These are phyloP conservation scores for Myriosclerotinia curreyana DNA, from an alignment of 2,329 filamentous ascomycete species.

Conservation along the genomic window DNA sequence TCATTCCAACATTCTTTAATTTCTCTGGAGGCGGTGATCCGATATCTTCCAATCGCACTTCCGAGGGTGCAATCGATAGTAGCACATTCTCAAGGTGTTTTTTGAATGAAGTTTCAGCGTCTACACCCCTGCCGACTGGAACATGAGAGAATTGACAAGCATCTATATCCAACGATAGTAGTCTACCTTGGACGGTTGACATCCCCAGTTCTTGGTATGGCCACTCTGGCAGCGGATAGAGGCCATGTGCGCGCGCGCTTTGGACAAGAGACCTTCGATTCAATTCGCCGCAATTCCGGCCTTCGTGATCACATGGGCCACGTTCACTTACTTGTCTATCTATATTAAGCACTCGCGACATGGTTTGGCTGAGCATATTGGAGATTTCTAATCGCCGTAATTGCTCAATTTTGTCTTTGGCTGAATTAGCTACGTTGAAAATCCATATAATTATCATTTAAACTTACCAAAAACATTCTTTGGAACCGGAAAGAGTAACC, in stretches of 20 bases:
- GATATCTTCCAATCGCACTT: no score
- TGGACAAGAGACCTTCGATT: background rate
- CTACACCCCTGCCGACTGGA: no score
- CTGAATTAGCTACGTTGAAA: background rate
- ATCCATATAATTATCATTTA: background rate
- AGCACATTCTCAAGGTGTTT: no score
- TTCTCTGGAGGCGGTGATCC: background rate
- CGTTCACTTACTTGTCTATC: no score
- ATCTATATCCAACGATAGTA: no score
- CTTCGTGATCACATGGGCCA: no score
- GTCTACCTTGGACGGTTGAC: background rate
- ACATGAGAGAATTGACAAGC: no score
- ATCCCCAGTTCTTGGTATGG: background rate
- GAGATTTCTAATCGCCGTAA: background rate
- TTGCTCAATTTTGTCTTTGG: background rate
- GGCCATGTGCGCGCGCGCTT: background rate
- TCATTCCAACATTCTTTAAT: no score
- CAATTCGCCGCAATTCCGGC: no score
- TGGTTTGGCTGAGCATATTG: background rate
- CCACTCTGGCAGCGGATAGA: background rate
- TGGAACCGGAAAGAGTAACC: background rate
- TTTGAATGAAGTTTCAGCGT: no score
- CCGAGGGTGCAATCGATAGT: no score
- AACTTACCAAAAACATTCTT: background rate
- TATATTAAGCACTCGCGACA: background rate